Conservation (phyloP, 371 early-diverging fungal species). For the Mortierella sp. region DNA sequence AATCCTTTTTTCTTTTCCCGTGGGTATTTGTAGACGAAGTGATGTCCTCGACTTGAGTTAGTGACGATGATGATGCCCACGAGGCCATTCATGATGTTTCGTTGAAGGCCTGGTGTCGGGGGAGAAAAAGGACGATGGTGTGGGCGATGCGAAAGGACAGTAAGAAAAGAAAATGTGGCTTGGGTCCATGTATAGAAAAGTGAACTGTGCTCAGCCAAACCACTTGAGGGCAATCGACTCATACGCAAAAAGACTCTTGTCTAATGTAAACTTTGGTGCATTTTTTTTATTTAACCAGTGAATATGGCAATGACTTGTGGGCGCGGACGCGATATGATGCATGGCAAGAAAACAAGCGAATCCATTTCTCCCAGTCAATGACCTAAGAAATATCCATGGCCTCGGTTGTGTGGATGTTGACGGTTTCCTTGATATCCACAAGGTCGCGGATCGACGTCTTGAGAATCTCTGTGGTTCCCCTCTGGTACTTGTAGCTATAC, state of each 20-base stretch:
- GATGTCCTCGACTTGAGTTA: slow-evolving; percentile 80
- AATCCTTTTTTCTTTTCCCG: slow-evolving; percentile 61
- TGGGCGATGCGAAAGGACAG: not conserved
- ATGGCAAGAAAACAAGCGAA: not conserved
- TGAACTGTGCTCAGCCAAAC: too few species aligned
- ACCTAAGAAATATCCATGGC: slow-evolving; percentile 67
- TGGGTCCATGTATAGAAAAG: not conserved
- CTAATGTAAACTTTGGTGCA: too few species aligned
- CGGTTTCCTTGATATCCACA: slow-evolving; percentile 69
- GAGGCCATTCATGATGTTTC: slow-evolving; percentile 45
- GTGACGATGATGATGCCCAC: slow-evolving; percentile 74
- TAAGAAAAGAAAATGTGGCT: not conserved
- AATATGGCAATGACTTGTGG: not conserved
- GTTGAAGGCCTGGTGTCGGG: slow-evolving; percentile 7
- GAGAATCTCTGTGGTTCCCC: slow-evolving; percentile 68
- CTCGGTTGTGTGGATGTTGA: slow-evolving; percentile 54
- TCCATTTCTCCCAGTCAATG: not conserved
- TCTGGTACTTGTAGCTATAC: slow-evolving; percentile 58
- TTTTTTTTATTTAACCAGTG: not conserved
- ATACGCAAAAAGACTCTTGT: too few species aligned
- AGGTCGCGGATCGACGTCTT: slow-evolving; percentile 63
- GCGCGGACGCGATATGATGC: not conserved
- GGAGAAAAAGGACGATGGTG: too few species aligned
- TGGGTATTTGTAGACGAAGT: slow-evolving; percentile 78
- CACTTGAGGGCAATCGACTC: too few species aligned